Conservation (phyloP, 139 green algal species). For the Dunaliella sp. region DNA sequence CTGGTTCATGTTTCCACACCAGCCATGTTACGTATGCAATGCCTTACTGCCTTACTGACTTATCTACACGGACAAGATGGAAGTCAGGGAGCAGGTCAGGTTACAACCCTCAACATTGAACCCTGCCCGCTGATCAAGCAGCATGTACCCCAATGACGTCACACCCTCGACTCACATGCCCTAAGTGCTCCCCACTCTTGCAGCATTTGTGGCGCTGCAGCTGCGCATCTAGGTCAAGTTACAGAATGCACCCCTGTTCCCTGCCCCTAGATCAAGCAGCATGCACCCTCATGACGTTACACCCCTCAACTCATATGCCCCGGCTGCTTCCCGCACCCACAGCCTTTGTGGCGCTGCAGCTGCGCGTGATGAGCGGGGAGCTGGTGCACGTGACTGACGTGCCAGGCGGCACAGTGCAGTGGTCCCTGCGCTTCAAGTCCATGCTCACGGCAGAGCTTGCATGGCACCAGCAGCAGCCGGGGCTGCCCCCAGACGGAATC, state of each 20-base stretch:
- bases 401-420: slow-evolving; percentile 28
- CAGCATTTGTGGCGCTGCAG: slow-evolving; percentile 60
- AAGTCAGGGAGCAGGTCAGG: too few species aligned
- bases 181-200: background rate
- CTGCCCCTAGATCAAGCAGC: too few species aligned
- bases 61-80: too few species aligned
- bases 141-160: too few species aligned
- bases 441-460: slow-evolving; percentile 51
- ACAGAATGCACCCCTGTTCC: too few species aligned
- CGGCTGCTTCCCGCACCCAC: background rate
- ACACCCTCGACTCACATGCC: background rate
- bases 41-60: too few species aligned
- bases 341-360: slow-evolving; percentile 60
- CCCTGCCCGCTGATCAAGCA: too few species aligned
- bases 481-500: slow-evolving; percentile 57
- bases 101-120: too few species aligned
- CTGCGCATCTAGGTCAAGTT: too few species aligned
- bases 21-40: too few species aligned
- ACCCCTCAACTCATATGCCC: background rate
- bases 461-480: slow-evolving; percentile 33
- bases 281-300: too few species aligned
- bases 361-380: slow-evolving; percentile 20
- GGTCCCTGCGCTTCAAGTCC: slow-evolving; percentile 50
- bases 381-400: slow-evolving; percentile 40
- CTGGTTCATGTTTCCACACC: background rate